A percentile compares a stretch with the other conserved stretches of the same genome.
These are phyloP conservation scores for Colletotrichum tofieldiae DNA, from an alignment of 2,329 filamentous ascomycete species.

Conservation along the genomic window DNA sequence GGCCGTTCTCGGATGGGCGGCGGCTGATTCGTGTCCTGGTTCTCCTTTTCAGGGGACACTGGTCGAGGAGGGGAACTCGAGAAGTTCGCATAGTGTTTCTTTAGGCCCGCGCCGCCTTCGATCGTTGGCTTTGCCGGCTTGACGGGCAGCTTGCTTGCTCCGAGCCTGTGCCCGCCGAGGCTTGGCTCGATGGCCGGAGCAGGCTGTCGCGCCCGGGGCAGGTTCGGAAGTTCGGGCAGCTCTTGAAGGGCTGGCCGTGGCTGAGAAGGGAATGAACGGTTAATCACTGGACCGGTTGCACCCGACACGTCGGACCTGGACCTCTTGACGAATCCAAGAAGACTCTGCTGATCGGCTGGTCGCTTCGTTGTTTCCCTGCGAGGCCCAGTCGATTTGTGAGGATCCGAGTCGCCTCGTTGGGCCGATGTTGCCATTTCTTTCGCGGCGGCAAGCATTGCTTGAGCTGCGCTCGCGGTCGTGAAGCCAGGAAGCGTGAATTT, in stretches of 20 bases:
- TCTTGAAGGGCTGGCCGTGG: constrained; percentile 27
- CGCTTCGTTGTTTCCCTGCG: constrained; percentile 52
- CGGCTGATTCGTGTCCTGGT: constrained; percentile 49
- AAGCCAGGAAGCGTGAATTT: constrained; percentile 76
- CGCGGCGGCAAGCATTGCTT: constrained; percentile 55
- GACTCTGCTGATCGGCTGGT: constrained; percentile 58
- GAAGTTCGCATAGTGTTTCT: constrained; percentile 69
- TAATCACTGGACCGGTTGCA: neutral
- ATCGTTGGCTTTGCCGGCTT: constrained; percentile 52
- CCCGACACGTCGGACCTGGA: constrained; percentile 36
- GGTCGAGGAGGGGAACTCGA: constrained; percentile 68
- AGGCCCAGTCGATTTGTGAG: constrained; percentile 39
- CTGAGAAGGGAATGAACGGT: constrained; percentile 38
- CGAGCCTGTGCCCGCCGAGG: constrained; percentile 59
- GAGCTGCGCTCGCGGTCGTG: constrained; percentile 73
- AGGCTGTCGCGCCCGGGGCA: constrained; percentile 39
- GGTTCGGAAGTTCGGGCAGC: constrained; percentile 39
- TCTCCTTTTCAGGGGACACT: constrained; percentile 45
- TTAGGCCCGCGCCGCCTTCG: constrained; percentile 48
- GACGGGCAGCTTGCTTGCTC: constrained; percentile 53
- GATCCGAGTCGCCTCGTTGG: constrained; percentile 42
- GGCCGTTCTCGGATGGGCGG: constrained; percentile 55
- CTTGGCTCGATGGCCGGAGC: constrained; percentile 50
- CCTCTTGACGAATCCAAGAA: constrained; percentile 58
- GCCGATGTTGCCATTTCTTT: constrained; percentile 42